Evolutionary conservation across 129 eudicot species (phyloP), one percentile per base, ranked within the genome.

Genomic region (Lactuca saligna): DNA sequence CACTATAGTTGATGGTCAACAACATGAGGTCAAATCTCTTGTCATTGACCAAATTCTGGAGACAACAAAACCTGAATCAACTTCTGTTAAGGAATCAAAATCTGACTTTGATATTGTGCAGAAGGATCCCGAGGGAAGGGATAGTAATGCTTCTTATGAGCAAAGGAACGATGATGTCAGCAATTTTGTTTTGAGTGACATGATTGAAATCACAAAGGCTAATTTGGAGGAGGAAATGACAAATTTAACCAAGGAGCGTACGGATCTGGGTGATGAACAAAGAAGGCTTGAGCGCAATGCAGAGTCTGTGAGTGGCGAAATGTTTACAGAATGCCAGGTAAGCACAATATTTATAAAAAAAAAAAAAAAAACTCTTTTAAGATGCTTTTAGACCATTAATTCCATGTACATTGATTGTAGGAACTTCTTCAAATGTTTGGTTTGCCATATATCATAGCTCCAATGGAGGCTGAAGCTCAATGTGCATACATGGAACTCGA

Each of bases 391-490:
- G 33, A 31, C 16, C 42, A 42, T 14, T 29, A 29, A 64, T 63
- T 37, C 6, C 60, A 16, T 39, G 9, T 69, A 54, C 54, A 29
- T 70, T 75, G 65, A 75, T 79, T 48, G 1, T 75, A 92, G 98
- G 98, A 93, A 74, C 82, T 93, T 68, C 96, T 93, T 79, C 98
- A 93, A 78, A 93, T 93, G 95, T 93, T 93, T 89, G 98, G 98
- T 63, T 78, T 93, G 72, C 98, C 98, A 71, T 93, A 89, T 74
- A 93, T 93, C 6, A 93, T 93, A 41, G 98, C 96, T 54, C 98
- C 98, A 2, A 93, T 89, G 98, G 98, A 93, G 78, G 98, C 98
- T 69, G 98, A 93, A 89, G 98, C 98, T 66, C 98, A 93, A 78
- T 92, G 98, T 79, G 98, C 98, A 15, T 92, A 72, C 73, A 86